A percentile compares a stretch with the other conserved stretches of the same genome.
These are phyloP conservation scores for Cladobotryum protrusum DNA, from an alignment of 2,329 filamentous ascomycete species.

Conservation along the genomic window DNA sequence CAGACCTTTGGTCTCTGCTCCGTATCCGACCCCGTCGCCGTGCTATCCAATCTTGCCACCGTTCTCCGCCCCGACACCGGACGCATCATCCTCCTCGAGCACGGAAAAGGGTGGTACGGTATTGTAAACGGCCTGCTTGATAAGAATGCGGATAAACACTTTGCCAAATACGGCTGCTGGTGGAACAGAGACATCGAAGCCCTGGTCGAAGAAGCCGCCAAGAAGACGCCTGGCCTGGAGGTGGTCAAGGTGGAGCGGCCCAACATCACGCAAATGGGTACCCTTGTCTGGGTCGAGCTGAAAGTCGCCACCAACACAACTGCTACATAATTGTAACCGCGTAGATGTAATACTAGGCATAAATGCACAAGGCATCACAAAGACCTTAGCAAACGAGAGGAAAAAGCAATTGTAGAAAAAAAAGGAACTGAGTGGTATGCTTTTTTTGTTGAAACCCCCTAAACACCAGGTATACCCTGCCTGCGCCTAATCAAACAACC, in stretches of 20 bases:
- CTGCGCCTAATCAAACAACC: conserved; percentile 2
- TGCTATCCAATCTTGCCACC: conserved; percentile 48
- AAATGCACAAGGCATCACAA: background rate
- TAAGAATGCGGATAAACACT: conserved; percentile 48
- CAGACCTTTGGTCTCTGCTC: conserved; percentile 62
- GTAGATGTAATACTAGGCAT: background rate
- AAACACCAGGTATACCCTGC: background rate
- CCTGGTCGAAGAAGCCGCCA: conserved; percentile 45
- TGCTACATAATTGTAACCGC: too few relatives aligned
- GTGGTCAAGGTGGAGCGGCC: conserved; percentile 49
- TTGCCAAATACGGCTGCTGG: conserved; percentile 58
- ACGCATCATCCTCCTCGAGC: conserved; percentile 56
- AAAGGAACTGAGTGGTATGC: conserved; percentile 13
- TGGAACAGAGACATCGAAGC: conserved; percentile 59
- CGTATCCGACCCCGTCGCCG: conserved; percentile 48
- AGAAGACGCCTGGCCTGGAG: conserved; percentile 47
- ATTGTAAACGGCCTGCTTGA: conserved; percentile 53
- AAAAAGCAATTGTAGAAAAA: conserved; percentile 4
- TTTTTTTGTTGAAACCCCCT: conserved; percentile 9
- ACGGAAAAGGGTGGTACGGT: conserved; percentile 51
- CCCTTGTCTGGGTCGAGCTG: conserved; percentile 53
- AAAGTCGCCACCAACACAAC: conserved; percentile 28
- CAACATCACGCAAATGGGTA: conserved; percentile 48
- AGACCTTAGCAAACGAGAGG: background rate
- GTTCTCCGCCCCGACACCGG: conserved; percentile 48